phyloP scores from a whole-genome alignment of 2,329 filamentous ascomycete genomes.

The Xylariaceae sp. region DNA sequence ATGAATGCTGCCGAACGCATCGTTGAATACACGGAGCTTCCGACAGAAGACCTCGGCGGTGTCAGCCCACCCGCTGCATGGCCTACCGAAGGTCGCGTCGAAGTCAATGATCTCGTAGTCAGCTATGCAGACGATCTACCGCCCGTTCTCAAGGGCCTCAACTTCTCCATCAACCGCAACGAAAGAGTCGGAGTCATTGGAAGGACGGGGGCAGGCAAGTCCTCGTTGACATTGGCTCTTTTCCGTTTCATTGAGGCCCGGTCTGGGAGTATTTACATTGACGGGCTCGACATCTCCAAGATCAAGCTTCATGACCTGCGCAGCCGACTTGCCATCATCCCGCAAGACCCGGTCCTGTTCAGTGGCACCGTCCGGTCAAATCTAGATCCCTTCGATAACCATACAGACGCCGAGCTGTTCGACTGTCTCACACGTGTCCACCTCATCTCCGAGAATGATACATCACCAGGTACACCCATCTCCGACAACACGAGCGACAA shows the following conservation, averaged over 20 bases:
- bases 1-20: slow-evolving; percentile 79
- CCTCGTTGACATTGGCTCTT: slow-evolving; percentile 69
- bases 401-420: slow-evolving; percentile 65
- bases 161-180: slow-evolving; percentile 63
- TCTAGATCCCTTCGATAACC: slow-evolving; percentile 71
- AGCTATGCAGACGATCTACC: slow-evolving; percentile 69
- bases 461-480: slow-evolving; percentile 34
- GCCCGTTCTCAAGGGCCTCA: slow-evolving; percentile 67
- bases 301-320: slow-evolving; percentile 69
- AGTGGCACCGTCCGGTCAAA: slow-evolving; percentile 75
- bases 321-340: slow-evolving; percentile 75
- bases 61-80: slow-evolving; percentile 64
- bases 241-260: slow-evolving; percentile 74
- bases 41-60: slow-evolving; percentile 64
- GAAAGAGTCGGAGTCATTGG: slow-evolving; percentile 76
- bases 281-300: slow-evolving; percentile 71
- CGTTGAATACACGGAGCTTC: slow-evolving; percentile 68
- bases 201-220: slow-evolving; percentile 76
- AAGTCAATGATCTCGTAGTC: slow-evolving; percentile 71
- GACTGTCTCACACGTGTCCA: slow-evolving; percentile 71
- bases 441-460: slow-evolving; percentile 48
- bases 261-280: slow-evolving; percentile 65
- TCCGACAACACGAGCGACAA: slow-evolving; percentile 29
- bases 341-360: slow-evolving; percentile 77
- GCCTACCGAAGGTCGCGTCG: slow-evolving; percentile 71